These are phyloP conservation scores for Candida xiaguanensis DNA, from an alignment of 805 yeast genomes.

Conservation along the genomic window DNA sequence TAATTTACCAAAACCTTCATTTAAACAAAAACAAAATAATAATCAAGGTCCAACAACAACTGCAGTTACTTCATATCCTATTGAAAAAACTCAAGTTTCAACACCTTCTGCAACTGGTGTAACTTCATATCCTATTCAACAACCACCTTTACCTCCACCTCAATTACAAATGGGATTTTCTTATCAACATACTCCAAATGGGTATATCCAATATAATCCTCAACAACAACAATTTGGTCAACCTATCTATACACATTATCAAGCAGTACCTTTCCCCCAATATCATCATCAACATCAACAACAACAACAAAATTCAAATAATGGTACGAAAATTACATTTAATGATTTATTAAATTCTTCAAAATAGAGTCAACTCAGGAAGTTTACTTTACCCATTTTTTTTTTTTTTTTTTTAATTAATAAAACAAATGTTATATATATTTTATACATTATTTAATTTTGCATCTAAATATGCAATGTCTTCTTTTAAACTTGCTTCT, in stretches of 20 bases:
- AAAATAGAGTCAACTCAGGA: slow-evolving; percentile 2
- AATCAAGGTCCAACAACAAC: slow-evolving; percentile 7
- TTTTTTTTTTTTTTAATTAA: background rate
- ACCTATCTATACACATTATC: slow-evolving; percentile 9
- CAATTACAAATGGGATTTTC: slow-evolving; percentile 29
- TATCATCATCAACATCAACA: slow-evolving; percentile 1
- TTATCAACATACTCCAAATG: slow-evolving; percentile 28
- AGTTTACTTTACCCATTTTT: background rate
- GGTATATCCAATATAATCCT: slow-evolving; percentile 23
- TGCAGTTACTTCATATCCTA: slow-evolving; percentile 3
- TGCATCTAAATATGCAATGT: slow-evolving; percentile 76
- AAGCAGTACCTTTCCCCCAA: slow-evolving; percentile 18
- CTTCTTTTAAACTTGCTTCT: slow-evolving; percentile 86
- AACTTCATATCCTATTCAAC: slow-evolving; percentile 26
- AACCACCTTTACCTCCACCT: slow-evolving; percentile 11
- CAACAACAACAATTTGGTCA: slow-evolving; percentile 6
- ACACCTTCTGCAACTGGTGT: slow-evolving; percentile 26
- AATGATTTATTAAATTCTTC: slow-evolving; percentile 25
- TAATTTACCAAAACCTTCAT: slow-evolving; percentile 54
- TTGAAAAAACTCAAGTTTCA: slow-evolving; percentile 8
- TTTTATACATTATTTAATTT: slow-evolving; percentile 29
- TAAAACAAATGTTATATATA: too few relatives aligned
- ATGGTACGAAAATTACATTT: slow-evolving; percentile 38
- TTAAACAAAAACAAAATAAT: slow-evolving; percentile 18
- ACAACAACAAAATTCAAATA: slow-evolving; percentile 11